Evolutionary conservation across 345 rosid species (phyloP).

Genomic region (Lumnitzera racemosa): DNA sequence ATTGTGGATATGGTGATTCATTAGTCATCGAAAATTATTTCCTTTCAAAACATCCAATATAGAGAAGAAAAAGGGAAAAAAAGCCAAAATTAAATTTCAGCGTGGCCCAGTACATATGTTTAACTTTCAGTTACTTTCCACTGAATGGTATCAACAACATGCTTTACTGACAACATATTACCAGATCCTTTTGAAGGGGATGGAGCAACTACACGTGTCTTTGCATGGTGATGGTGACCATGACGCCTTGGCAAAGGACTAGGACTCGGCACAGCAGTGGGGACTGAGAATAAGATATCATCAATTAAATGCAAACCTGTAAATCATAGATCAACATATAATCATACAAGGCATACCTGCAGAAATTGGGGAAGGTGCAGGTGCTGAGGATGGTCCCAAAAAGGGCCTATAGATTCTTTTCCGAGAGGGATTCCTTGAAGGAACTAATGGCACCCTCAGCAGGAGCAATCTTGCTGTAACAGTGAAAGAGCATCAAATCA

Average conservation of each 20-base stretch:
- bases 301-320: slow-evolving; percentile 8
- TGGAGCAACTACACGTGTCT: slow-evolving; percentile 49
- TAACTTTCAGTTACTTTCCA: too few species aligned
- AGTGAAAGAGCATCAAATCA: slow-evolving; percentile 11
- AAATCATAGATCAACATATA: background rate
- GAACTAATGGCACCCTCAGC: slow-evolving; percentile 30
- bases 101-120: too few species aligned
- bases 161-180: slow-evolving; percentile 11
- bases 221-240: slow-evolving; percentile 46
- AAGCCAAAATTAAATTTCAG: too few species aligned
- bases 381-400: slow-evolving; percentile 24
- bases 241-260: slow-evolving; percentile 32
- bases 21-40: too few species aligned
- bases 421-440: slow-evolving; percentile 18
- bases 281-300: slow-evolving; percentile 27
- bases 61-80: too few species aligned
- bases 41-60: too few species aligned
- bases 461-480: slow-evolving; percentile 48
- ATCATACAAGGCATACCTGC: slow-evolving; percentile 22
- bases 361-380: slow-evolving; percentile 43
- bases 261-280: slow-evolving; percentile 25
- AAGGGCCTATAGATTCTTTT: slow-evolving; percentile 28
- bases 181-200: slow-evolving; percentile 61
- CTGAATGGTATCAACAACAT: too few species aligned
- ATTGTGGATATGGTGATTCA: too few species aligned